These are phyloP conservation scores for Cardamine chenopodiifolia DNA, from an alignment of 345 rosid genomes.

Conservation along the genomic window DNA sequence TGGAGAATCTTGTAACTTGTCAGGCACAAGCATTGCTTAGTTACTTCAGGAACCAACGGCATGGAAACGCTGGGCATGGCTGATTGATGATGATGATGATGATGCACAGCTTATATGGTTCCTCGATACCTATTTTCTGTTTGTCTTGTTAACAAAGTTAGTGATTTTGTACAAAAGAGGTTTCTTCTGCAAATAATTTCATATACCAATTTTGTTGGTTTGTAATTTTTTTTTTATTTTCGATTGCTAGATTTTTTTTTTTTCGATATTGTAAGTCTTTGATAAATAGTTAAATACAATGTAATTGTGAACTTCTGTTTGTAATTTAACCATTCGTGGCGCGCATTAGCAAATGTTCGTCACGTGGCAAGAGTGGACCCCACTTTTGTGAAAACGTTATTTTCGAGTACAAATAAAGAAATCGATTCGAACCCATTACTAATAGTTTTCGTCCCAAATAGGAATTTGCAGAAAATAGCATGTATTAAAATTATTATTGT, in stretches of 20 bases:
- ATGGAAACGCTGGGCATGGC: conserved; percentile 67
- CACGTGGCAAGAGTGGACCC: background rate
- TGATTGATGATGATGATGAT: conserved; percentile 38
- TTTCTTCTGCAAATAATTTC: conserved; percentile 36
- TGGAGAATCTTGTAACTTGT: conserved; percentile 18
- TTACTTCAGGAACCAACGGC: conserved; percentile 77
- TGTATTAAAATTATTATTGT: background rate
- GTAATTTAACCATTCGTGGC: background rate
- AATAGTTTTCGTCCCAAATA: no score
- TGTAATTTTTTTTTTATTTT: conserved; percentile 20
- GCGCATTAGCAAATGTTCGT: background rate
- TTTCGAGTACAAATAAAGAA: no score
- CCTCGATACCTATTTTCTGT: conserved; percentile 25
- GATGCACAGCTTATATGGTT: conserved; percentile 21
- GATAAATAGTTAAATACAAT: conserved; percentile 11
- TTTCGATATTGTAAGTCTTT: conserved; percentile 7
- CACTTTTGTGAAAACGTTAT: background rate
- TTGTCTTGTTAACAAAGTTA: conserved; percentile 24
- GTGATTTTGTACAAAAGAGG: conserved; percentile 41
- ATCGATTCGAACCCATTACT: no score
- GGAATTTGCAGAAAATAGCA: background rate
- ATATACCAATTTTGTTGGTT: conserved; percentile 29
- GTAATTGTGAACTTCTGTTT: background rate
- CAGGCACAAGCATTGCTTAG: conserved; percentile 91
- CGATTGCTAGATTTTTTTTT: background rate